These are phyloP conservation scores for Didymella pomorum DNA, from an alignment of 2,329 filamentous ascomycete species.

Conservation along the genomic window DNA sequence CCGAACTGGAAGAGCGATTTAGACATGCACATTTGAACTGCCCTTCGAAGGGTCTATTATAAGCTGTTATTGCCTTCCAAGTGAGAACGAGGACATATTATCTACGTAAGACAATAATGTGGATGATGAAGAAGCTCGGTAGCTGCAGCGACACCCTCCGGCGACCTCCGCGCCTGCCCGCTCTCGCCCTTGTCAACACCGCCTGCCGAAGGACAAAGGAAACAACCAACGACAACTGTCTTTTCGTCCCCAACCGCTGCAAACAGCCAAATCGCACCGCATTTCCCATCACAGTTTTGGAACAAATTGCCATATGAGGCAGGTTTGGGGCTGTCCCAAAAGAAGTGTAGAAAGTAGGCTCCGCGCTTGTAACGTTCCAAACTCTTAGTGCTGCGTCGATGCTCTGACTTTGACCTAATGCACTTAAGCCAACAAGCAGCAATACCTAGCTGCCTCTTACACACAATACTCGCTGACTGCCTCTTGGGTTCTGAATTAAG, in stretches of 20 bases:
- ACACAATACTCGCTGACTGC: neutral
- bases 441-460: neutral
- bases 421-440: neutral
- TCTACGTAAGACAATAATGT: too few relatives aligned
- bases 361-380: constrained; percentile 17
- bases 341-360: constrained; percentile 13
- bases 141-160: neutral
- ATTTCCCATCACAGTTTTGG: neutral
- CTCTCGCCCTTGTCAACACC: neutral
- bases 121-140: neutral
- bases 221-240: constrained; percentile 3
- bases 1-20: too few relatives aligned
- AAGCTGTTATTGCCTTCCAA: too few relatives aligned
- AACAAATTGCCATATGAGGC: constrained; percentile 4
- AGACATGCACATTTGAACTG: too few relatives aligned
- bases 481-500: neutral
- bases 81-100: too few relatives aligned
- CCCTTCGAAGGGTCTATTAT: too few relatives aligned
- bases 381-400: neutral
- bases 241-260: constrained; percentile 8
- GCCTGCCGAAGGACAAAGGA: constrained; percentile 9
- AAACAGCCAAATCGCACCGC: constrained; percentile 5
- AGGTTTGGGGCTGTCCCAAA: too few relatives aligned
- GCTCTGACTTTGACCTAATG: neutral
- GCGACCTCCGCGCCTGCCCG: neutral